A percentile compares a stretch with the other conserved stretches of the same genome.
Evolutionary conservation across 2,329 filamentous ascomycete species (phyloP).

Genomic region (Colletotrichum sp.): DNA sequence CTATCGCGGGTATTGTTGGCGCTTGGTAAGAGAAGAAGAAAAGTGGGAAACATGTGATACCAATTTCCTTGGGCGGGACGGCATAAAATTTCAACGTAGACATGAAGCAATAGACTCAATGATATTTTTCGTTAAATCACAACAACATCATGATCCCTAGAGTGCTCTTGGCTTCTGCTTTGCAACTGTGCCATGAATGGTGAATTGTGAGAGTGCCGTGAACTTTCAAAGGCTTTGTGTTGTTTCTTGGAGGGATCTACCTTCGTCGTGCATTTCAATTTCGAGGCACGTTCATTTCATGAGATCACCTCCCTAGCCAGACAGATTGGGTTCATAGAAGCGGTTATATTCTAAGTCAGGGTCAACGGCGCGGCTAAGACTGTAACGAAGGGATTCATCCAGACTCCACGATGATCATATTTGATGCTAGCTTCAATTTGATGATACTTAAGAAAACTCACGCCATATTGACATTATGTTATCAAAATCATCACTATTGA

Average conservation of each 20-base stretch:
- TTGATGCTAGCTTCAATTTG: background rate
- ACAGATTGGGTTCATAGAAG: no score
- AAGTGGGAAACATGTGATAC: background rate
- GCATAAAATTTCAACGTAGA: background rate
- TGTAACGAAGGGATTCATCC: background rate
- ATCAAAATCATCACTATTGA: background rate
- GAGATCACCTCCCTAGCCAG: rapidly evolving
- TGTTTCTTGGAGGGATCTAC: rapidly evolving
- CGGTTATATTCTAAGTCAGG: rapidly evolving
- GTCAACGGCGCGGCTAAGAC: background rate
- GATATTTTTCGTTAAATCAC: background rate
- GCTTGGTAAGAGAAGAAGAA: background rate
- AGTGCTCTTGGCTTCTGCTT: rapidly evolving
- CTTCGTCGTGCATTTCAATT: background rate
- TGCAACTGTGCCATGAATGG: background rate
- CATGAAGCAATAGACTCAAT: slow-evolving; percentile 4
- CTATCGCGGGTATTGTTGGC: slow-evolving; percentile 40
- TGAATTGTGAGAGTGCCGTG: background rate
- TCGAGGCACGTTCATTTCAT: background rate
- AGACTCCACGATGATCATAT: background rate
- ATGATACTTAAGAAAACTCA: background rate
- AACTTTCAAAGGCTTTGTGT: background rate
- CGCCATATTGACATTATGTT: background rate
- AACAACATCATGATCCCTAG: background rate
- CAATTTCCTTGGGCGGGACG: background rate